Conservation (phyloP, 352 stramenopile genomes). For the Albugo candida region DNA sequence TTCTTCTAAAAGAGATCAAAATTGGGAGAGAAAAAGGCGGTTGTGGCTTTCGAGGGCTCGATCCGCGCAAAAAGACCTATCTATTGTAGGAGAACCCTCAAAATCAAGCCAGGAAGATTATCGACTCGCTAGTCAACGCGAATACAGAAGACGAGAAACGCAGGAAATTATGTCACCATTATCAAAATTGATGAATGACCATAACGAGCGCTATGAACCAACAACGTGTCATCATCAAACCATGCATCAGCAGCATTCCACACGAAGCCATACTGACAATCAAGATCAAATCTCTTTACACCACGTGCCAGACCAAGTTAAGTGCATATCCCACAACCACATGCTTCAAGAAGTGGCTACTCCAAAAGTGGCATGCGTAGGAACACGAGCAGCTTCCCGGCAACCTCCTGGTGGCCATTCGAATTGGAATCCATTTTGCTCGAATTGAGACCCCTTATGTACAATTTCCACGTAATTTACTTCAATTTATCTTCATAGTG, state of each 20-base stretch:
- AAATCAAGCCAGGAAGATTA: conserved; percentile 2
- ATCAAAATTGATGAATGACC: conserved; percentile 53
- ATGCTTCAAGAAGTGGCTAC: not conserved
- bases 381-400: not conserved
- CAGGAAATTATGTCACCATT: conserved; percentile 25
- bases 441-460: no score
- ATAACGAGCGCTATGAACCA: no score
- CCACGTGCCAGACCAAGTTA: not conserved
- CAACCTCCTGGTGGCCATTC: not conserved
- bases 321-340: not conserved
- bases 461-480: no score
- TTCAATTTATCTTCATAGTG: no score
- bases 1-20: conserved; percentile 58
- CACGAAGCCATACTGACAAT: not conserved
- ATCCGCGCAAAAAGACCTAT: conserved; percentile 18
- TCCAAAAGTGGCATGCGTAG: not conserved
- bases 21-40: conserved; percentile 58
- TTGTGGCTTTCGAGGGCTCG: conserved; percentile 19
- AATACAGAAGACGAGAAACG: conserved; percentile 2
- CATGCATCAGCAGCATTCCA: conserved; percentile 4
- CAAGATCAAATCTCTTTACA: not conserved
- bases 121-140: not conserved
- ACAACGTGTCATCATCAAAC: no score
- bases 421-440: not conserved
- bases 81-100: conserved; percentile 6